Base-by-base conservation (phyloP, 2,329 filamentous ascomycete genomes). In the Passalora sequoiae region DNA sequence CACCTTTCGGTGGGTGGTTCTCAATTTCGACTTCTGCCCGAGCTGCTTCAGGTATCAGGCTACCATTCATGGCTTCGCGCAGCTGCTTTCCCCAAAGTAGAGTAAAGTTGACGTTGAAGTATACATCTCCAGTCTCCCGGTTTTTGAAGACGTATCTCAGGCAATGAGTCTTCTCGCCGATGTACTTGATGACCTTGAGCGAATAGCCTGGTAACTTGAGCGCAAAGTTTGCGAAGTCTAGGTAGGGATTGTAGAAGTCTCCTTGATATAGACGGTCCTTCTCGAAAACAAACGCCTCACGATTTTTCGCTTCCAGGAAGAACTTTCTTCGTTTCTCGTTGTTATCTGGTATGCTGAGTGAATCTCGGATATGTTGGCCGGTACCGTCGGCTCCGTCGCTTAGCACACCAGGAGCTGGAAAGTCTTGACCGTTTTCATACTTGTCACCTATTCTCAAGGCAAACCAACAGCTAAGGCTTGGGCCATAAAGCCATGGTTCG, bases 401-500 rank as follows among this genome's bases (percentile, higher is more conserved):
- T 10, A 70, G 60, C 10, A 60, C 60, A 4, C 47, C 50, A 1
- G 59, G 59, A 0, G 50, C 54, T 12, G 50, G 53, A 37, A 62
- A 60, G n/a, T 60, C 52, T 9, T 51, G 39, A 3, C 47, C 49
- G 1, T 44, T 32, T 1, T 42, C 42, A 7, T 56, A 42, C 24
- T 53, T 44, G 8, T 60, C 60, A 4, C 60, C 61, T 13, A 64
- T 48, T 8, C 57, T 41, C 6, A 64, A 50, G 2, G 54, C 59
- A 38, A 63, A 62, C 60, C 60, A 63, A 31, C 59, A 61, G 19
- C 52, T 56, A 15, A 62, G 44, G 30, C 49, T 83, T 0, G 87
- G 83, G 0, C 91, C 91, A 59, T 92, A 96, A 2, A 97, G 67
- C 61, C 88, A 89, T 1, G 91, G 92, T 56, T 77, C 73, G 60